Evolutionary conservation across 306 rosid species (phyloP), one percentile per base, ranked within the genome.

Genomic region (Quercus aquifolioides): DNA sequence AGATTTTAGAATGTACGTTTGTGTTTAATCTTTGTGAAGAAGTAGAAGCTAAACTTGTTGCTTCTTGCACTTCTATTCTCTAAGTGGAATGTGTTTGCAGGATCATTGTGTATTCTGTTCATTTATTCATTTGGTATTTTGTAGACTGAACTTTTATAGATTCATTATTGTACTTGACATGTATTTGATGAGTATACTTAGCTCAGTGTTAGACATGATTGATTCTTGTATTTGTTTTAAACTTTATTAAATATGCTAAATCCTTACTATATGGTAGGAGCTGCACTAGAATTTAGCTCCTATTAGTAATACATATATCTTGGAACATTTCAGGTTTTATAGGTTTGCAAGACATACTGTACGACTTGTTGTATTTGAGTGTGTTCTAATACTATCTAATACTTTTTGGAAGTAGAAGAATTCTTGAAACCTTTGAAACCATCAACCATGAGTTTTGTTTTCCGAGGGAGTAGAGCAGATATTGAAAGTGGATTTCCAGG

Each of bases 401-500:
- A 59, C 13, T 19, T 59, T 59, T 23, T 59, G 26, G 26, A 59
- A 11, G 71, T 8, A 67, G 71, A 19, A 12, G 51, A 67, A 30
- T 31, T 78, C 76, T 78, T 49, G 54, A 49, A 49, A 49, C 17
- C 54, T 49, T 49, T 49, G 15, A 49, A 49, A 49, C 5, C 15
- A 49, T 1, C 77, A 75, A 74, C 69, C 49, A 88, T 90, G 97
- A 90, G 94, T 88, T 90, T 86, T 77, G 86, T 83, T 74, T 91
- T 89, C 80, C 89, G 97, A 71, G 94, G 94, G 69, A 82, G 80
- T 15, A 85, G 97, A 69, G 92, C 88, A 80, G 97, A 88, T 74
- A 85, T 91, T 26, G 97, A 89, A 91, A 86, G 80, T n/a, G 97
- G 94, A 13, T 89, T 88, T 82, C 55, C 91, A 76, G 94, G 88